Percentiles rank a stretch among this genome's conserved stretches.
These are phyloP conservation scores for Grigorovia yakushimaensis DNA, from an alignment of 805 yeast species.

Conservation along the genomic window DNA sequence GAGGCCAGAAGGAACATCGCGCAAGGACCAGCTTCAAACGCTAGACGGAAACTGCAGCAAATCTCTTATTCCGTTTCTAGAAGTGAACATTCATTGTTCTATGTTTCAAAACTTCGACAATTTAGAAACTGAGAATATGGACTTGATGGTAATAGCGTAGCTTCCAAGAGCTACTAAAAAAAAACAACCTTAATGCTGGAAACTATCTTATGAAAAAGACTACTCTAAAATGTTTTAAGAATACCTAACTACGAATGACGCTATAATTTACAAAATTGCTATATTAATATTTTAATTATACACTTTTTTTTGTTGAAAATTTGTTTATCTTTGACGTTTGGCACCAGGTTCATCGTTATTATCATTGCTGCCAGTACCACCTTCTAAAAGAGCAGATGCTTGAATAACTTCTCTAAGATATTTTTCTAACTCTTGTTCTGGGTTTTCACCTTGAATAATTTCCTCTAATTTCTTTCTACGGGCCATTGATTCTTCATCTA, in stretches of 20 bases:
- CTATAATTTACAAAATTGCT: background rate
- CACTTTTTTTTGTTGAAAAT: background rate
- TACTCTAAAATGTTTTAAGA: background rate
- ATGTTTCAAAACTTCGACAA: no score
- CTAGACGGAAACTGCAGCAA: no score
- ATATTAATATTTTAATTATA: background rate
- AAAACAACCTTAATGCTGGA: background rate
- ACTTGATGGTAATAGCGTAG: no score
- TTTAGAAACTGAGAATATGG: no score
- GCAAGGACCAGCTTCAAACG: no score
- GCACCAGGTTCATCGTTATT: conserved; percentile 17
- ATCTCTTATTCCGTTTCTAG: no score
- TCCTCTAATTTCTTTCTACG: conserved; percentile 56
- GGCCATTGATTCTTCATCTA: conserved; percentile 39
- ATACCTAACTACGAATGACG: background rate
- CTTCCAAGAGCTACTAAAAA: background rate
- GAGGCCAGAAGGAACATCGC: no score
- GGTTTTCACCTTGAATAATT: conserved; percentile 69
- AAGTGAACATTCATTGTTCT: no score
- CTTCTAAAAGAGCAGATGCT: conserved; percentile 33
- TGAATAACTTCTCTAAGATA: conserved; percentile 59
- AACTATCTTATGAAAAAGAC: no score
- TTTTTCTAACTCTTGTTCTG: conserved; percentile 66
- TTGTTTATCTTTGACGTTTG: conserved; percentile 7
- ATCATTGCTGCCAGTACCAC: conserved; percentile 6